Percentiles rank a stretch among this genome's conserved stretches.
phyloP scores from a whole-genome alignment of 2,329 filamentous ascomycete species.

The Exophiala xenobiotica region DNA sequence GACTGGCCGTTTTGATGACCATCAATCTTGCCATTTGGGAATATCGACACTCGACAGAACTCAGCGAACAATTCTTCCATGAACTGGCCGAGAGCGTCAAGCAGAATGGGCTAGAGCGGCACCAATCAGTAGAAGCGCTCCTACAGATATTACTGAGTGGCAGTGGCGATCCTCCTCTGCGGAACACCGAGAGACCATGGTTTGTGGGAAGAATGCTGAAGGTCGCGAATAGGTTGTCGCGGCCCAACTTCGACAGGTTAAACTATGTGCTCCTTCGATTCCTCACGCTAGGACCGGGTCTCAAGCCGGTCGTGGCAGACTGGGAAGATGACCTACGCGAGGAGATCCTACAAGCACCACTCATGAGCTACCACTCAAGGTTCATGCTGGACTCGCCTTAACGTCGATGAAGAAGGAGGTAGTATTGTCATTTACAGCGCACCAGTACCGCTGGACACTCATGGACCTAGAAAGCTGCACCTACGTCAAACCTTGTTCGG shows the following conservation, averaged over 20 bases:
- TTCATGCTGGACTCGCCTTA: slow-evolving; percentile 24
- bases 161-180: slow-evolving; percentile 33
- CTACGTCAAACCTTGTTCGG: too few species aligned
- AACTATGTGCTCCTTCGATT: slow-evolving; percentile 40
- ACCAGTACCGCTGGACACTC: not conserved
- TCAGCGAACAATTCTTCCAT: slow-evolving; percentile 37
- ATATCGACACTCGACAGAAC: slow-evolving; percentile 36
- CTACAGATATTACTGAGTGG: slow-evolving; percentile 41
- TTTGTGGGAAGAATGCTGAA: slow-evolving; percentile 43
- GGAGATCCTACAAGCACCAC: slow-evolving; percentile 39
- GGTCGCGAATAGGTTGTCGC: slow-evolving; percentile 38
- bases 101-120: slow-evolving; percentile 39
- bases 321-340: slow-evolving; percentile 38
- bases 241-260: slow-evolving; percentile 37
- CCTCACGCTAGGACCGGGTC: slow-evolving; percentile 34
- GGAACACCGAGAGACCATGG: slow-evolving; percentile 37
- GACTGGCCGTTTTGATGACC: slow-evolving; percentile 38
- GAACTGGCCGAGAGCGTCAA: slow-evolving; percentile 36
- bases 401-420: not conserved
- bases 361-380: slow-evolving; percentile 38
- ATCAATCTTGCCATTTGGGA: slow-evolving; percentile 44
- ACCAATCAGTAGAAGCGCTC: slow-evolving; percentile 40
- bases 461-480: too few species aligned
- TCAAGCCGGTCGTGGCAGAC: slow-evolving; percentile 27
- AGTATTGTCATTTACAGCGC: not conserved